Evolutionary conservation across 2,329 filamentous ascomycete genomes (phyloP), one percentile per base, ranked within the genome.

Genomic region (Furcasterigmium sp.): DNA sequence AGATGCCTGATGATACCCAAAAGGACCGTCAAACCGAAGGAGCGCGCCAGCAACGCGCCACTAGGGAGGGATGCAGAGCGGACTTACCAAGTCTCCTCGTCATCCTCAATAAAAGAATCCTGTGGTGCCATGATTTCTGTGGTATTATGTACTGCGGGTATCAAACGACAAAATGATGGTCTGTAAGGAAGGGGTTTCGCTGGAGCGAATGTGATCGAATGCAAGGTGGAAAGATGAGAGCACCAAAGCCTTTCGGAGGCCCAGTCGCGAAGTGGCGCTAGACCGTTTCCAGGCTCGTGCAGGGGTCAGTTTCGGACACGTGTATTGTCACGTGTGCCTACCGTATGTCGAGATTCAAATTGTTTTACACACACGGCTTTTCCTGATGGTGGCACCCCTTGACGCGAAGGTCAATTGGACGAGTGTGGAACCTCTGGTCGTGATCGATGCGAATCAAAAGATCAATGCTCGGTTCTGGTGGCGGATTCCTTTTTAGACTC

Each of bases 71-170:
- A 21, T 17, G 25, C 23, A 38, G 47, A 49, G 40, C 21, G 25
- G 40, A 57, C 75, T 55, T 72, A 85, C 82, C 81, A 85, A 51
- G 73, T 76, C 56, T 85, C 81, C 56, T 85, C 82, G 59, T 85
- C 82, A 57, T 86, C 82, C 53, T 85, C 82, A 62, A 86, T 78
- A 62, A 84, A 85, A 53, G 73, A 78, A 60, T 86, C 82, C 69
- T 85, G 79, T 44, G 80, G 80, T 44, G 80, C 78, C 81, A 85
- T 85, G 48, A 51, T 68, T 60, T 51, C 32, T 46, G 42, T 53
- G 47, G 44, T 35, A 35, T 35, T 35, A 35, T 17, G 15, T 35
- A 35, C 23, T 18, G 32, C n/a, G n/a, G 32, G 15, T 18, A 35
- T 35, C n/a, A 35, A 35, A 35, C 7, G 43, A 45, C 45, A 40